A percentile compares a stretch with the other conserved stretches of the same genome.
Conservation (phyloP, 768 basidiomycete genomes). For the Mycena vulgaris region DNA sequence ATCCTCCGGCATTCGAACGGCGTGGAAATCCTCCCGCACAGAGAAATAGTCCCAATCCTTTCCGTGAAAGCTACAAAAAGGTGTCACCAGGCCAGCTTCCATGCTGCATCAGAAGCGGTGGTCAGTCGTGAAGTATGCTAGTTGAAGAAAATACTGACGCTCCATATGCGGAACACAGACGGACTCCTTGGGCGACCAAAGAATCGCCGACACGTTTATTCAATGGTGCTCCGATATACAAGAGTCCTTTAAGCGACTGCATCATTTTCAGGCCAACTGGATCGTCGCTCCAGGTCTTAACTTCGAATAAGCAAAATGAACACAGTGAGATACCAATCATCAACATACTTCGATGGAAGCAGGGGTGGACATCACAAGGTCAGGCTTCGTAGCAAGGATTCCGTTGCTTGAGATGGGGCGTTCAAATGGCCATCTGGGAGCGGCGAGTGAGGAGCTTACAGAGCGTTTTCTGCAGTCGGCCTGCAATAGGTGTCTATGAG, state of each 20-base stretch:
- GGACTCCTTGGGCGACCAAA: slow-evolving; percentile 12
- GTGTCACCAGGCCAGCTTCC: slow-evolving; percentile 17
- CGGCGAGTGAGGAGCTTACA: not conserved
- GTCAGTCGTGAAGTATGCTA: too few species aligned
- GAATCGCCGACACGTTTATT: slow-evolving; percentile 26
- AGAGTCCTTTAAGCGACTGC: slow-evolving; percentile 10
- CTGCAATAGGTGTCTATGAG: not conserved
- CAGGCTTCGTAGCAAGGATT: slow-evolving; percentile 9
- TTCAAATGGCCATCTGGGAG: not conserved
- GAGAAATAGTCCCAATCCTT: slow-evolving; percentile 29
- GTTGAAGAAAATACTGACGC: slow-evolving; percentile 2
- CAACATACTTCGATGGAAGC: slow-evolving; percentile 15
- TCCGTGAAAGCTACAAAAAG: slow-evolving; percentile 12
- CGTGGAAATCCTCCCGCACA: not conserved
- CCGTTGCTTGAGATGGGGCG: not conserved
- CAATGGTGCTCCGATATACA: slow-evolving; percentile 15
- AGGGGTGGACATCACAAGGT: slow-evolving; percentile 2
- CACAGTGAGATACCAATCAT: not conserved
- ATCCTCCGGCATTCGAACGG: slow-evolving; percentile 10
- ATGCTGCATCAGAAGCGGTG: not conserved
- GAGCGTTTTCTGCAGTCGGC: slow-evolving; percentile 11
- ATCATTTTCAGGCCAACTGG: slow-evolving; percentile 3
- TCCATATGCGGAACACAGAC: slow-evolving; percentile 23
- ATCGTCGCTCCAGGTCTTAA: slow-evolving; percentile 24
- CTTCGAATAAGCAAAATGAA: not conserved